A percentile compares a stretch with the other conserved stretches of the same genome.
These are phyloP conservation scores for Ajuga chamaepitys DNA, from an alignment of 257 asterid genomes.

Conservation along the genomic window DNA sequence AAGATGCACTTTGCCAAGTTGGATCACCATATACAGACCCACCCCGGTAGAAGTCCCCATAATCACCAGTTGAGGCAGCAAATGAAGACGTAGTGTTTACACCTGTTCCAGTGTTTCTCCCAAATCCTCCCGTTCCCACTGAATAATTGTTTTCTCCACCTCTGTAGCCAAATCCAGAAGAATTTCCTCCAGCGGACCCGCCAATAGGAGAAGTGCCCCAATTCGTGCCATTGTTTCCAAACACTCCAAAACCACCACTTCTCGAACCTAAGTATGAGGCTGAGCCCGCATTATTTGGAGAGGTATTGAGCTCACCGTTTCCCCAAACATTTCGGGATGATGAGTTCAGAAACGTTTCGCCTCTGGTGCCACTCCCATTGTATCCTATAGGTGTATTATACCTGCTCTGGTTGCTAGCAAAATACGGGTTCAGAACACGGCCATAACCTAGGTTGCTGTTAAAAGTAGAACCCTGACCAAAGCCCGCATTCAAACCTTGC, in stretches of 20 bases:
- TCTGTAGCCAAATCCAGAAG: constrained; percentile 48
- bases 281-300: constrained; percentile 40
- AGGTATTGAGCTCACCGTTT: constrained; percentile 45
- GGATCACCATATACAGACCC: constrained; percentile 41
- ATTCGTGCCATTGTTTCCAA: constrained; percentile 52
- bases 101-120: constrained; percentile 44
- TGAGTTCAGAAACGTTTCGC: constrained; percentile 45
- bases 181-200: constrained; percentile 41
- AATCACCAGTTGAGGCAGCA: constrained; percentile 31
- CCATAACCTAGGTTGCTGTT: constrained; percentile 56
- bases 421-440: constrained; percentile 53
- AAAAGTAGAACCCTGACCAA: constrained; percentile 55
- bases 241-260: constrained; percentile 54
- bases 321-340: constrained; percentile 63
- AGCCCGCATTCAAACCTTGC: constrained; percentile 46
- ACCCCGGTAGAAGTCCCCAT: constrained; percentile 32
- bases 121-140: constrained; percentile 56
- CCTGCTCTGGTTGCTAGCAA: constrained; percentile 46
- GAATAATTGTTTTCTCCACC: constrained; percentile 51
- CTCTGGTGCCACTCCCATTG: constrained; percentile 39
- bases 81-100: constrained; percentile 39
- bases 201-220: constrained; percentile 60
- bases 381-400: constrained; percentile 64
- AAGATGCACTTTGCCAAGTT: constrained; percentile 33
- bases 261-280: constrained; percentile 59